A percentile compares a stretch with the other conserved stretches of the same genome.
Evolutionary conservation across 2,329 filamentous ascomycete genomes (phyloP).

Genomic region (Fusarium coffeatum): DNA sequence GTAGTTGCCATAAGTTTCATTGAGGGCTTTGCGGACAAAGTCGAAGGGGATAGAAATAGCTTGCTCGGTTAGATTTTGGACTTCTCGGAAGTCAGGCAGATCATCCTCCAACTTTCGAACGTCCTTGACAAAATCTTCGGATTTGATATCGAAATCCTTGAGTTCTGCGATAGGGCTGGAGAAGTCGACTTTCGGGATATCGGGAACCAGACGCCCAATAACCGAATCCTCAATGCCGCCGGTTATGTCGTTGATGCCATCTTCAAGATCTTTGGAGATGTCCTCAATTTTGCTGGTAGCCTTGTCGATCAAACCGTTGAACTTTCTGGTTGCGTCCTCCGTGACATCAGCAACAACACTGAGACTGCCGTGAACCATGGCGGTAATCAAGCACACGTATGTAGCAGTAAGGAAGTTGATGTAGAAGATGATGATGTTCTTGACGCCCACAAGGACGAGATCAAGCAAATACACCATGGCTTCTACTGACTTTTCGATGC

Average conservation of each 20-base stretch:
- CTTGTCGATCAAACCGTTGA: slow-evolving; percentile 62
- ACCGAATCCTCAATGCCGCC: slow-evolving; percentile 58
- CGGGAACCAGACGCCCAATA: slow-evolving; percentile 60
- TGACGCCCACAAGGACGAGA: slow-evolving; percentile 83
- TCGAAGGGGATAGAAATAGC: slow-evolving; percentile 85
- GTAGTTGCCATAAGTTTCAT: slow-evolving; percentile 77
- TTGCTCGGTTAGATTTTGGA: slow-evolving; percentile 82
- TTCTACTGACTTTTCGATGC: slow-evolving; percentile 82
- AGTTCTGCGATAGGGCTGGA: slow-evolving; percentile 72
- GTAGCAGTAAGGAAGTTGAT: slow-evolving; percentile 93
- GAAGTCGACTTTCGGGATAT: slow-evolving; percentile 70
- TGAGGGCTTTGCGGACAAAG: slow-evolving; percentile 78
- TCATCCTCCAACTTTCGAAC: slow-evolving; percentile 79
- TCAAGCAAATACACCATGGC: slow-evolving; percentile 83
- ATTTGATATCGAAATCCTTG: slow-evolving; percentile 74
- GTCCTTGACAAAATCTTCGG: slow-evolving; percentile 73
- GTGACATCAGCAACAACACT: slow-evolving; percentile 70
- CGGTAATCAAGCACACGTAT: slow-evolving; percentile 88
- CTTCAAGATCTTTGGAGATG: slow-evolving; percentile 62
- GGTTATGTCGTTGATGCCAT: slow-evolving; percentile 63
- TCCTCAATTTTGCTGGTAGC: slow-evolving; percentile 71
- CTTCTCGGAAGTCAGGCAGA: slow-evolving; percentile 84
- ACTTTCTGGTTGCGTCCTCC: slow-evolving; percentile 62
- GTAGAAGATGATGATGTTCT: slow-evolving; percentile 89
- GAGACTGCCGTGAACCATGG: slow-evolving; percentile 82